Evolutionary conservation across 139 green algal genomes (phyloP).

Genomic region (Limnomonas spitsbergensis): DNA sequence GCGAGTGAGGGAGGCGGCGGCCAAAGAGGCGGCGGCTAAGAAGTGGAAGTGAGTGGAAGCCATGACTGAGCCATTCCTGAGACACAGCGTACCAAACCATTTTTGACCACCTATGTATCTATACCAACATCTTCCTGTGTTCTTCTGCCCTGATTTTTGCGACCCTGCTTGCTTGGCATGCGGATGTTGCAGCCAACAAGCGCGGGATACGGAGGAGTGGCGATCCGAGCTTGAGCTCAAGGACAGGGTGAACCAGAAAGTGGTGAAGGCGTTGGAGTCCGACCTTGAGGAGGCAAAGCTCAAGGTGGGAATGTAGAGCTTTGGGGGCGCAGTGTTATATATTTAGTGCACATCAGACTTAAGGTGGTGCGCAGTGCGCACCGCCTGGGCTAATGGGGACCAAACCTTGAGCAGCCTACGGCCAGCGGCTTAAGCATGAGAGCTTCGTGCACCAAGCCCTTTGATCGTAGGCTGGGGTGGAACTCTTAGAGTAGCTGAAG

Average conservation of each 20-base stretch:
- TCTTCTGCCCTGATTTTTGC: no score
- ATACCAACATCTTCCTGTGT: no score
- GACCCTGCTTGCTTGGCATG: no score
- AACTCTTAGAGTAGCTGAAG: no score
- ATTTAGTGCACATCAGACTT: not conserved
- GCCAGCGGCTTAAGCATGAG: no score
- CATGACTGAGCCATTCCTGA: not conserved
- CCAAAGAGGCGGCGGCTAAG: not conserved
- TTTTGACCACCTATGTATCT: not conserved
- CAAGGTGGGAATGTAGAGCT: conserved; percentile 3
- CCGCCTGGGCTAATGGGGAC: no score
- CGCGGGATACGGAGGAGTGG: not conserved
- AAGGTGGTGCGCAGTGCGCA: no score
- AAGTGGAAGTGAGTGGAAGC: not conserved
- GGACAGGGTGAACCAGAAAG: not conserved
- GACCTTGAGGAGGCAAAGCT: conserved; percentile 2
- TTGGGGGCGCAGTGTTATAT: not conserved
- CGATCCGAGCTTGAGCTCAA: not conserved
- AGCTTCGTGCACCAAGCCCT: no score
- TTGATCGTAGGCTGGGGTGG: no score
- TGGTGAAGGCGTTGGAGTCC: not conserved
- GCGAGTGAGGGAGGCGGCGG: conserved; percentile 4
- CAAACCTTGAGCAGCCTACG: no score
- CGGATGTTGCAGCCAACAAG: not conserved
- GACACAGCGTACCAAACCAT: not conserved